These are phyloP conservation scores for Malus hybrid DNA, from an alignment of 331 rosid species.

Conservation along the genomic window DNA sequence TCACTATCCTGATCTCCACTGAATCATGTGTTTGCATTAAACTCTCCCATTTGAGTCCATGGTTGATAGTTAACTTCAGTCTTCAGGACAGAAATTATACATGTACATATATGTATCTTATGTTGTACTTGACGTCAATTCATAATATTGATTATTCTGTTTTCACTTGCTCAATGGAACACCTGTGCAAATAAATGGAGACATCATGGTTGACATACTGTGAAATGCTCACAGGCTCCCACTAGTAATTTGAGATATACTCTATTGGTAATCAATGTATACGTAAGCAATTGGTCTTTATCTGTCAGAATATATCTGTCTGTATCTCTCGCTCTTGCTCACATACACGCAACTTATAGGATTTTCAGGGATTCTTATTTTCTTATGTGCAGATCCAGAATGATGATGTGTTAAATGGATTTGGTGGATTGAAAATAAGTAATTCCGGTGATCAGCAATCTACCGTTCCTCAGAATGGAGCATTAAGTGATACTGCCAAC, in stretches of 20 bases:
- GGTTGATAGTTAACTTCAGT: not conserved
- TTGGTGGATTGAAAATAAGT: conserved; percentile 33
- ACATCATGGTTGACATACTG: not conserved
- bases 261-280: not conserved
- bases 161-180: not conserved
- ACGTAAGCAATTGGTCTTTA: not conserved
- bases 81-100: not conserved
- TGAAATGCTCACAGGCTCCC: not conserved
- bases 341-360: not conserved
- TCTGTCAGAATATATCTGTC: not conserved
- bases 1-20: not conserved
- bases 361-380: conserved; percentile 12
- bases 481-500: conserved; percentile 34
- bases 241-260: not conserved
- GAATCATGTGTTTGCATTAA: not conserved
- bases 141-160: not conserved
- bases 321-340: not conserved
- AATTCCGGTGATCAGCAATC: conserved; percentile 38
- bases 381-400: conserved; percentile 41
- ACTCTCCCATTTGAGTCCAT: not conserved
- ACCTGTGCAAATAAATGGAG: not conserved
- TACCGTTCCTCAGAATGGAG: conserved; percentile 35
- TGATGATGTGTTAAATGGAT: conserved; percentile 37
- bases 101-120: not conserved
- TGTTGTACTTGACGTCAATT: not conserved